Base-by-base conservation (phyloP, 768 basidiomycete species). In the Calvatia gigantea region DNA sequence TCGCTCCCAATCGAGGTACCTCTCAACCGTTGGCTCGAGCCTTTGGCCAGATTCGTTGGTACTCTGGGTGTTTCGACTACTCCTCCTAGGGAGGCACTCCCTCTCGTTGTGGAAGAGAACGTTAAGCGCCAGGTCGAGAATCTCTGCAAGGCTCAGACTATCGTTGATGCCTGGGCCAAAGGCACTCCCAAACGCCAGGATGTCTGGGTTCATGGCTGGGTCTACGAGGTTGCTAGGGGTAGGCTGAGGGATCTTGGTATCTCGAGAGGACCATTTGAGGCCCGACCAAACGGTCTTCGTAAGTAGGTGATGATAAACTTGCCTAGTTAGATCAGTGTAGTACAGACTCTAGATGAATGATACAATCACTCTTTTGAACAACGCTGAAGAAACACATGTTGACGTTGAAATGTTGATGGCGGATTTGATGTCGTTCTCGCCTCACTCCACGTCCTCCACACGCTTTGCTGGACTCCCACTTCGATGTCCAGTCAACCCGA, bases 1-100 rank as follows among this genome's bases (percentile, higher is more conserved):
- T 63, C 66, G 21, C 65, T 72, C 17, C 66, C 73, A 27, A 67
- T 68, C 33, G 70, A 73, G 39, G 73, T 77, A 0, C 75, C 85
- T 6, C 78, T 94, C 60, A 77, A 77, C 25, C 80, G 82, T 48
- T 94, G 90, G 89, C 74, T 94, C 43, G 73, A 77, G 25, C 87
- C 91, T 0, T 77, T 94, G 62, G 81, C 82, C 50, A 64, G 70
- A 31, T 75, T 85, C 59, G 78, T 79, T 61, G 70, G 66, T 9
- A 70, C 73, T 0, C 76, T 86, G 50, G 68, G 74, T 38, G 69
- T 85, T 25, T 65, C 75, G 5, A 60, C 68, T 39, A 60, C 70
- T 14, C 60, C 75, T 3, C 62, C 69, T 12, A 58, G 49, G 0
- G 68, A 75, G 28, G 80, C 78, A 0, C 64, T 84, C 41, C 68